Conservation (phyloP, 768 basidiomycete species). For the Macrocybe gigantea region DNA sequence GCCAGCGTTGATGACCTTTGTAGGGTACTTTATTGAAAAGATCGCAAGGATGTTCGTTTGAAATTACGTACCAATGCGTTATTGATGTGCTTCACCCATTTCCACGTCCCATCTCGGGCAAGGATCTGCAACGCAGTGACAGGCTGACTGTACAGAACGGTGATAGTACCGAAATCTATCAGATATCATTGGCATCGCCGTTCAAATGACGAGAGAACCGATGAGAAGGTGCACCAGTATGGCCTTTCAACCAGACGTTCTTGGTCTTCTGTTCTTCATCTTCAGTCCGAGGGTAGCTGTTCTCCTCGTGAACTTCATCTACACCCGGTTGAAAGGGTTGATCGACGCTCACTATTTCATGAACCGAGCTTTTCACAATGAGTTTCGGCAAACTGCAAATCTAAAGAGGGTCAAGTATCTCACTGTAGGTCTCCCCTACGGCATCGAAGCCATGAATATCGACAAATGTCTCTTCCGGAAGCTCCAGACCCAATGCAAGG, state of each 20-base stretch:
- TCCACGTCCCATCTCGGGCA: constrained; percentile 35
- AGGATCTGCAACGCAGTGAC: constrained; percentile 41
- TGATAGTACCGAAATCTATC: constrained; percentile 37
- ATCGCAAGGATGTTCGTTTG: neutral
- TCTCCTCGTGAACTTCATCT: neutral
- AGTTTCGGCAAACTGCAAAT: neutral
- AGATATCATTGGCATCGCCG: no score
- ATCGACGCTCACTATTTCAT: constrained; percentile 40
- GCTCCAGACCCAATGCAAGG: constrained; percentile 36
- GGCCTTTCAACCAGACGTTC: constrained; percentile 47
- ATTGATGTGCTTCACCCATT: constrained; percentile 42
- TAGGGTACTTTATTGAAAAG: neutral
- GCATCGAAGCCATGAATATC: constrained; percentile 31
- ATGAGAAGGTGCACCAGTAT: constrained; percentile 26
- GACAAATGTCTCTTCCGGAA: constrained; percentile 40
- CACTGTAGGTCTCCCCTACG: constrained; percentile 31
- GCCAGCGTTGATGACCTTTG: constrained; percentile 38
- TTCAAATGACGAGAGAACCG: no score
- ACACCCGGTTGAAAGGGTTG: neutral
- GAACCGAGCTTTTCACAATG: constrained; percentile 28
- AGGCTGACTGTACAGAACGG: constrained; percentile 44
- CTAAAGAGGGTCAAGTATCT: neutral
- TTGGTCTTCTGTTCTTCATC: constrained; percentile 38
- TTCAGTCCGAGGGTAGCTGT: constrained; percentile 33
- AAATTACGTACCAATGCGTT: constrained; percentile 32